Evolutionary conservation across 1,139 yeast species (phyloP).

Genomic region (Protomyces arabidopsidicola): DNA sequence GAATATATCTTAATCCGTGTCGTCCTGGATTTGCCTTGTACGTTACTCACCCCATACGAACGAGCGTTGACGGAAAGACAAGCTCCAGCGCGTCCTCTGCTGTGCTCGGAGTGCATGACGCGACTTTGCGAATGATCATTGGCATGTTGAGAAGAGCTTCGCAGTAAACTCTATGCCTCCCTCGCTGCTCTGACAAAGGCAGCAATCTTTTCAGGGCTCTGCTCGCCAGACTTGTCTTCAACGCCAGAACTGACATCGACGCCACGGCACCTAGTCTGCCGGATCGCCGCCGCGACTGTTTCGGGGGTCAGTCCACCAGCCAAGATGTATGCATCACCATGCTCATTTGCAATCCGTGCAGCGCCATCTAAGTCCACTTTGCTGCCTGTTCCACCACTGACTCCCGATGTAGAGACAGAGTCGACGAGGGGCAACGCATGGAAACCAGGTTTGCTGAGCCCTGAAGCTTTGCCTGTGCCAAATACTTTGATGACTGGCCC

Average conservation of each 20-base stretch:
- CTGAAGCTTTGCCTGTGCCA: slow-evolving; percentile 32
- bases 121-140: too few relatives aligned
- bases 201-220: slow-evolving; percentile 60
- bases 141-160: too few relatives aligned
- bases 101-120: too few relatives aligned
- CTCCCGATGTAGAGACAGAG: slow-evolving; percentile 55
- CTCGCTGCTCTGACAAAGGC: slow-evolving; percentile 54
- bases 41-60: too few relatives aligned
- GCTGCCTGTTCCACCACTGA: slow-evolving; percentile 87
- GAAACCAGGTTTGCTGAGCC: slow-evolving; percentile 38
- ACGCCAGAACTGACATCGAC: slow-evolving; percentile 96
- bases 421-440: slow-evolving; percentile 56
- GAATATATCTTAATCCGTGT: too few relatives aligned
- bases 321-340: slow-evolving; percentile 44
- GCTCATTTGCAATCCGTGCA: neutral
- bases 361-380: slow-evolving; percentile 60
- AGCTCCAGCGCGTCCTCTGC: too few relatives aligned
- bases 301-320: slow-evolving; percentile 88
- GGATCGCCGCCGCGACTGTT: slow-evolving; percentile 56
- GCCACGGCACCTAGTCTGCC: slow-evolving; percentile 59
- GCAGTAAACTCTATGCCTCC: neutral
- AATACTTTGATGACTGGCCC: slow-evolving; percentile 71
- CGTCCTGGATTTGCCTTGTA: too few relatives aligned
- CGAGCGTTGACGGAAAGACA: too few relatives aligned
- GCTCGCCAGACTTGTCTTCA: slow-evolving; percentile 63